Evolutionary conservation across 176 grass and related monocot species (phyloP).

Genomic region (Puccinellia tenuiflora): DNA sequence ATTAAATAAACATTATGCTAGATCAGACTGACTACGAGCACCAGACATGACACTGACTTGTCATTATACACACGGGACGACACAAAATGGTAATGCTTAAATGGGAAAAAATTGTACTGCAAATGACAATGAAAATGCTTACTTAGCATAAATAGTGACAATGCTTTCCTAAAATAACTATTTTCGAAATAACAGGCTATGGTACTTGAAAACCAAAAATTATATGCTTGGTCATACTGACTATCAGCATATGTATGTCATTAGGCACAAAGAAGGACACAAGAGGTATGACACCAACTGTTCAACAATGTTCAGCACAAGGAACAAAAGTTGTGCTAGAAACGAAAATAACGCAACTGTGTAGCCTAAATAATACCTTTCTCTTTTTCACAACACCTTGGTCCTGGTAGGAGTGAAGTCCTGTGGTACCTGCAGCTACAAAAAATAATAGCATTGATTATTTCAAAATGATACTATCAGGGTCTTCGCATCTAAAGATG

Average conservation of each 20-base stretch:
- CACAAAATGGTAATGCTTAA: background rate
- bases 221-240: background rate
- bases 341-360: background rate
- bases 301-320: background rate
- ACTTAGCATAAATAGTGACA: background rate
- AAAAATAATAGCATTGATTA: constrained; percentile 14
- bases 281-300: background rate
- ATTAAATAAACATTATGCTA: constrained; percentile 1
- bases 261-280: background rate
- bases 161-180: background rate
- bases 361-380: constrained; percentile 56
- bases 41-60: background rate
- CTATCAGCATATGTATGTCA: background rate
- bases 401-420: constrained; percentile 27
- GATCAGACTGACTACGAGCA: background rate
- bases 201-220: constrained; percentile 2
- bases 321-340: background rate
- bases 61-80: background rate
- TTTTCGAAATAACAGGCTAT: background rate
- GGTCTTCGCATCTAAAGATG: constrained; percentile 6
- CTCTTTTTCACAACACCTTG: constrained; percentile 61
- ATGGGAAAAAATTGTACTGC: background rate
- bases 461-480: background rate
- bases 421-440: constrained; percentile 27
- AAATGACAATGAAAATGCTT: background rate